A percentile compares a stretch with the other conserved stretches of the same genome.
phyloP scores from a whole-genome alignment of 2,329 filamentous ascomycete genomes.

The Fusarium keratoplasticum region DNA sequence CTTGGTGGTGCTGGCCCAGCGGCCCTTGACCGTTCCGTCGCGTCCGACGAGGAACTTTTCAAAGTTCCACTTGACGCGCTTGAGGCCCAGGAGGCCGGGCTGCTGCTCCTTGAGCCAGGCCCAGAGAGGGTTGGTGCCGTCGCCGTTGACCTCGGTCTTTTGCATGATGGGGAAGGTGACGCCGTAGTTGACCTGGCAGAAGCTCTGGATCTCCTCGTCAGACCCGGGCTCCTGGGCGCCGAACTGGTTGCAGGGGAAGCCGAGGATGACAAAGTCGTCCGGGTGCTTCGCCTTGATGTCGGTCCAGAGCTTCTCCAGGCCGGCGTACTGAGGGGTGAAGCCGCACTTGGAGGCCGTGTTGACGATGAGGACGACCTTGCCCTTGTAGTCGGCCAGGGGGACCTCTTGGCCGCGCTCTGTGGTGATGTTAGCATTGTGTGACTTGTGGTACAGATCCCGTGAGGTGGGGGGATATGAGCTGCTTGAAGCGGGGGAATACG shows the following conservation, averaged over 20 bases:
- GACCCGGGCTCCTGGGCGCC: conserved; percentile 87
- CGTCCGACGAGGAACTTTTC: conserved; percentile 94
- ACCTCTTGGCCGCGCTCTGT: conserved; percentile 73
- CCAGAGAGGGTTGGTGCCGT: conserved; percentile 81
- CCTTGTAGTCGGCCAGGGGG: conserved; percentile 77
- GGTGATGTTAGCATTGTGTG: conserved; percentile 24
- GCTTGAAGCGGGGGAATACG: conserved; percentile 49
- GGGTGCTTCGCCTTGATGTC: conserved; percentile 74
- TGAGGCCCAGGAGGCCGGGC: conserved; percentile 87
- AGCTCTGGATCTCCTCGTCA: conserved; percentile 83
- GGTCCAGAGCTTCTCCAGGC: conserved; percentile 92
- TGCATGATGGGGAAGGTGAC: conserved; percentile 91
- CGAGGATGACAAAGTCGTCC: conserved; percentile 86
- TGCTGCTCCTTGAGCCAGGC: conserved; percentile 80
- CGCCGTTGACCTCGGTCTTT: conserved; percentile 95
- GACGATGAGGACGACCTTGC: conserved; percentile 95
- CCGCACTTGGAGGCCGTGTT: conserved; percentile 99
- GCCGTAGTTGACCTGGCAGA: conserved; percentile 93
- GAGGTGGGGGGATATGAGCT: background rate
- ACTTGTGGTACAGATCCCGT: background rate
- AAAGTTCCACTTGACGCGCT: conserved; percentile 99
- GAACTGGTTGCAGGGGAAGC: conserved; percentile 99
- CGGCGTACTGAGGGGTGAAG: conserved; percentile 95
- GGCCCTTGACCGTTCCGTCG: conserved; percentile 85
- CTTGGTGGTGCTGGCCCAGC: conserved; percentile 91